Conservation (phyloP, 495 filamentous ascomycete genomes). For the Talaromyces stipitatus region DNA sequence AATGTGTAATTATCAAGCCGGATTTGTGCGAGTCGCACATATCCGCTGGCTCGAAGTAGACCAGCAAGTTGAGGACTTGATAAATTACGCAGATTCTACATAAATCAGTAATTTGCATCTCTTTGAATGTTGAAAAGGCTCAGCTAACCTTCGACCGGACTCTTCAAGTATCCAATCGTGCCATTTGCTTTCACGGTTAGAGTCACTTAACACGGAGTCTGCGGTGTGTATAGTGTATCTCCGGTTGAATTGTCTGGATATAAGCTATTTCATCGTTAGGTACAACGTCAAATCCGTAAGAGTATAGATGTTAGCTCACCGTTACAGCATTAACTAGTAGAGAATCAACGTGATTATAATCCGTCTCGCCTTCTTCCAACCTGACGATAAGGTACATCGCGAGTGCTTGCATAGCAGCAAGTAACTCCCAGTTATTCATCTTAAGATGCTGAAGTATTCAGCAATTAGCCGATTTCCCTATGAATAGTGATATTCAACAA, state of each 20-base stretch:
- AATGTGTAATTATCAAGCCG: slow-evolving; percentile 32
- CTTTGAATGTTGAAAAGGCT: slow-evolving; percentile 11
- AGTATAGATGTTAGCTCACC: slow-evolving; percentile 16
- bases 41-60: slow-evolving; percentile 36
- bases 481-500: slow-evolving; percentile 10
- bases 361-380: slow-evolving; percentile 37
- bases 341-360: slow-evolving; percentile 32
- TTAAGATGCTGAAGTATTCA: slow-evolving; percentile 17
- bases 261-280: slow-evolving; percentile 11
- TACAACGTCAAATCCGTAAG: not conserved
- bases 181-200: slow-evolving; percentile 20
- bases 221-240: not conserved
- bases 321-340: slow-evolving; percentile 25
- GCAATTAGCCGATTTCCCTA: too few species aligned
- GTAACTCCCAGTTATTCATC: slow-evolving; percentile 27
- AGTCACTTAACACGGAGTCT: not conserved
- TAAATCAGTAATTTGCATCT: not conserved
- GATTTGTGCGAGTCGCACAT: slow-evolving; percentile 25
- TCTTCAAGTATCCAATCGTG: slow-evolving; percentile 40
- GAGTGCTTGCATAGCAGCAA: slow-evolving; percentile 37
- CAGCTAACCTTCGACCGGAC: slow-evolving; percentile 24
- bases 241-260: slow-evolving; percentile 15
- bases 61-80: slow-evolving; percentile 33
- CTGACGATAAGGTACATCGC: slow-evolving; percentile 33
- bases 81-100: slow-evolving; percentile 31